Conservation (phyloP, 306 rosid genomes). For the Sicyos edulis region DNA sequence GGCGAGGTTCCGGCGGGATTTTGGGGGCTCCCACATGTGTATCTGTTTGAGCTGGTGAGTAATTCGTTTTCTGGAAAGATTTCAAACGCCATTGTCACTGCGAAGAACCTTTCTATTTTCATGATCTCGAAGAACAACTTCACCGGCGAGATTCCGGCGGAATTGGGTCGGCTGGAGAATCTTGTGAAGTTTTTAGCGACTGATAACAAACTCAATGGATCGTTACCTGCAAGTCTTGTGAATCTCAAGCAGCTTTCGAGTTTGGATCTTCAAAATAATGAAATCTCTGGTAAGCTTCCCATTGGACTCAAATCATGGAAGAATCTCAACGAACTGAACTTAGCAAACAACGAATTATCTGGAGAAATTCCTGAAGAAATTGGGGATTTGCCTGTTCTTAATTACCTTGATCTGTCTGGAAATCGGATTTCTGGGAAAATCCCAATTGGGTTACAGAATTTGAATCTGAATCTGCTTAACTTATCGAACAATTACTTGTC, state of each 20-base stretch:
- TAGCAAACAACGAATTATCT: constrained; percentile 51
- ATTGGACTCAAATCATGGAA: constrained; percentile 69
- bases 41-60: constrained; percentile 67
- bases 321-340: constrained; percentile 63
- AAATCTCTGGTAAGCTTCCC: constrained; percentile 58
- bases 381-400: constrained; percentile 63
- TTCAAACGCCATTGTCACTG: constrained; percentile 52
- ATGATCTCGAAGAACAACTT: constrained; percentile 71
- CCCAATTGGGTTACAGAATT: constrained; percentile 41
- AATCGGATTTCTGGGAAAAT: constrained; percentile 57
- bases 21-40: constrained; percentile 59
- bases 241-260: constrained; percentile 66
- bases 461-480: constrained; percentile 68
- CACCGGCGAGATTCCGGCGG: constrained; percentile 57
- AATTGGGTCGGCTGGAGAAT: constrained; percentile 52
- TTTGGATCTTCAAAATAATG: constrained; percentile 63
- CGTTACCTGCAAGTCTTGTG: constrained; percentile 61
- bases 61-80: constrained; percentile 68
- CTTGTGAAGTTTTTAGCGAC: constrained; percentile 80
- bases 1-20: constrained; percentile 71
- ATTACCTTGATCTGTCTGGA: constrained; percentile 74
- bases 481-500: constrained; percentile 75
- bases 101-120: constrained; percentile 73
- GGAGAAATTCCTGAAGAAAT: constrained; percentile 62
- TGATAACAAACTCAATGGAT: constrained; percentile 53